A percentile compares a stretch with the other conserved stretches of the same genome.
Evolutionary conservation across 1,284 basidiomycete genomes (phyloP).

Genomic region (Cutaneotrichosporon cutaneum): DNA sequence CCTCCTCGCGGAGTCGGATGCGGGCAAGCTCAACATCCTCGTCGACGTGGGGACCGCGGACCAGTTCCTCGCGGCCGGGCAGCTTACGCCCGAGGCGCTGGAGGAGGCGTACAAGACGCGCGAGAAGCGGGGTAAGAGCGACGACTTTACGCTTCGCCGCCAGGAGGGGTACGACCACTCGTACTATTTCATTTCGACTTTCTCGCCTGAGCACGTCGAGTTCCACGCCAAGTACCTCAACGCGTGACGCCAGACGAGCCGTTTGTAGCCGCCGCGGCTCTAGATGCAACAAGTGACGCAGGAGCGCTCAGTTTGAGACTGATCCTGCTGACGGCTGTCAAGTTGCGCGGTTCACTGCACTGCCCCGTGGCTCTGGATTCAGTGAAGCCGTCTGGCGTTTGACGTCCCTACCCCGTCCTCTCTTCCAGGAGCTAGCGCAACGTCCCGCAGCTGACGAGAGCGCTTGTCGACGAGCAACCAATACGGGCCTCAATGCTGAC

Average conservation of each 20-base stretch:
- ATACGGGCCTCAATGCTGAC: no score
- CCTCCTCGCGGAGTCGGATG: conserved; percentile 62
- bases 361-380: no score
- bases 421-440: no score
- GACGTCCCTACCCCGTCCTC: no score
- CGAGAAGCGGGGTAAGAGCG: conserved; percentile 62
- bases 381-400: no score
- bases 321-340: no score
- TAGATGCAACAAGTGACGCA: neutral
- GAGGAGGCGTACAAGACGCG: conserved; percentile 58
- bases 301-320: no score
- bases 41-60: conserved; percentile 85
- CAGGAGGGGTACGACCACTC: conserved; percentile 90
- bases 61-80: conserved; percentile 78
- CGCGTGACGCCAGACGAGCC: conserved; percentile 8
- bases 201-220: conserved; percentile 59
- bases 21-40: conserved; percentile 69
- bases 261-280: neutral
- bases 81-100: conserved; percentile 88
- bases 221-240: conserved; percentile 57
- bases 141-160: conserved; percentile 73
- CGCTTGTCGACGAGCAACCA: no score
- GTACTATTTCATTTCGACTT: conserved; percentile 81
- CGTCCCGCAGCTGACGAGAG: no score
- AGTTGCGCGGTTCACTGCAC: no score